Conservation (phyloP, 2,329 filamentous ascomycete genomes). For the Volutella citrinella region DNA sequence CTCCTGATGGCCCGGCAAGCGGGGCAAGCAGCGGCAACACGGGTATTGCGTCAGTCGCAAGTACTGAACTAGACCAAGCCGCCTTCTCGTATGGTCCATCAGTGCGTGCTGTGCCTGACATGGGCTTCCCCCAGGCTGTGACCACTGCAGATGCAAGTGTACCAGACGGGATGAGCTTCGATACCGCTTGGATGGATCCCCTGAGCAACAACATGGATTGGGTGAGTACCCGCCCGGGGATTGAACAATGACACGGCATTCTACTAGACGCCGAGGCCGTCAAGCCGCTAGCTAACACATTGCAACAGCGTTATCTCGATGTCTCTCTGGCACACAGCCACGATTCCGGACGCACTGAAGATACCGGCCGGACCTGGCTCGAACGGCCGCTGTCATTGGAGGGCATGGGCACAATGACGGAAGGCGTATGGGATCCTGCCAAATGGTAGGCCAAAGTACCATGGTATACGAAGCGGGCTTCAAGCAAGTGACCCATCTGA, state of each 20-base stretch:
- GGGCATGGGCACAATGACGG: conserved; percentile 23
- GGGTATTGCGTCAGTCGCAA: conserved; percentile 13
- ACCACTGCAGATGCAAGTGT: conserved; percentile 4
- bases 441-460: background rate
- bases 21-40: background rate
- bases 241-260: background rate
- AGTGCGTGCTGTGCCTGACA: conserved; percentile 15
- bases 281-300: conserved; percentile 8
- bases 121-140: conserved; percentile 19
- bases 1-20: background rate
- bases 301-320: conserved; percentile 30
- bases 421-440: conserved; percentile 20
- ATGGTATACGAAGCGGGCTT: conserved; percentile 7
- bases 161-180: conserved; percentile 25
- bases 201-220: conserved; percentile 35
- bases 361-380: conserved; percentile 27
- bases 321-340: conserved; percentile 31
- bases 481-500: conserved; percentile 4
- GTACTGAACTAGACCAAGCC: conserved; percentile 16
- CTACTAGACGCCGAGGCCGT: background rate
- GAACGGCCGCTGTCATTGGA: conserved; percentile 25
- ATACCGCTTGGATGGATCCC: conserved; percentile 35
- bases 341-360: conserved; percentile 24
- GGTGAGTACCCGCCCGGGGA: conserved; percentile 26
- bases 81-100: conserved; percentile 19